A percentile compares a stretch with the other conserved stretches of the same genome.
Conservation (phyloP, 2,329 filamentous ascomycete genomes). For the Cladosporium velox region DNA sequence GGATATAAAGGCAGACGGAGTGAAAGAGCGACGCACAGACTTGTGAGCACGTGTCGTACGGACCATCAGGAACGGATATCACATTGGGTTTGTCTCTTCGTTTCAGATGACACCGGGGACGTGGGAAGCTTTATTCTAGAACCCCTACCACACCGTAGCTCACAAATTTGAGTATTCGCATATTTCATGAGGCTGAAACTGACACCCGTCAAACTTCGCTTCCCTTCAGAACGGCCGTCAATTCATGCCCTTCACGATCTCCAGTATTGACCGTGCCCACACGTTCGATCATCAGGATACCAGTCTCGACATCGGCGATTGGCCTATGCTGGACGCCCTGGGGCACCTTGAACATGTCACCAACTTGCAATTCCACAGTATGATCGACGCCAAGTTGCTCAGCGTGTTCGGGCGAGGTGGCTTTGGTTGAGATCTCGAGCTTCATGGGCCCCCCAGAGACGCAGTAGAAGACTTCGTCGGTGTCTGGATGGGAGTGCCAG, state of each 20-base stretch:
- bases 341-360: constrained; percentile 42
- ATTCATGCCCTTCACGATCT: constrained; percentile 25
- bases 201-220: not conserved
- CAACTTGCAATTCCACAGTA: constrained; percentile 34
- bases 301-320: constrained; percentile 38
- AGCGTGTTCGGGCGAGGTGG: constrained; percentile 31
- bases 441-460: constrained; percentile 35
- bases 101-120: not conserved
- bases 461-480: constrained; percentile 47
- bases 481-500: constrained; percentile 45
- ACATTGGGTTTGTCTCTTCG: not conserved
- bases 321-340: constrained; percentile 44
- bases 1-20: too few relatives aligned
- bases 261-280: constrained; percentile 31
- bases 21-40: too few relatives aligned
- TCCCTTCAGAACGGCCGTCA: constrained; percentile 14
- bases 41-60: too few relatives aligned
- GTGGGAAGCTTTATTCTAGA: not conserved
- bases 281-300: constrained; percentile 45
- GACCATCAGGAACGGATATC: not conserved
- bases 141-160: not conserved
- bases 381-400: constrained; percentile 36
- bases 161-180: not conserved
- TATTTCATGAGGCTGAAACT: not conserved
- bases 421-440: constrained; percentile 31